Base-by-base conservation (phyloP, 805 yeast genomes). In the Suhomyces pyralidae region DNA sequence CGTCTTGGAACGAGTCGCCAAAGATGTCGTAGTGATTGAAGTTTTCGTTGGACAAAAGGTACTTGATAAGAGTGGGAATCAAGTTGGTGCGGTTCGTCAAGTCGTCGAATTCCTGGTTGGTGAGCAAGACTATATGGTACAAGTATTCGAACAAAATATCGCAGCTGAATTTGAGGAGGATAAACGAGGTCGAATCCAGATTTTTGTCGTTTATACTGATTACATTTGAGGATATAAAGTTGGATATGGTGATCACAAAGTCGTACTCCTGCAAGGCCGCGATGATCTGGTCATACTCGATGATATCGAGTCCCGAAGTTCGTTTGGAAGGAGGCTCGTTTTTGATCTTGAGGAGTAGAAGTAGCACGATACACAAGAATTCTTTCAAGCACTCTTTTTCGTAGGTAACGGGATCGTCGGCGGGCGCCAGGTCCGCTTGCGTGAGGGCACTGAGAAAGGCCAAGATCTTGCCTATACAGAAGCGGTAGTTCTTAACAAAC, bases 241-340 rank as follows among this genome's bases (percentile, higher is more conserved):
- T 59, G 20, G 71, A 63, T 3, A 72, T 58, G 7, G 70, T 60
- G 58, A 80, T 79, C 51, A 80, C 72, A 59, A 77, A 84, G 50
- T 84, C 87, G 58, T 86, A 70, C 56, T 85, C 87, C 51, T 74
- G 78, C 50, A 86, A 67, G 0, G 89, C 77, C 8, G 52, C 47
- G 32, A 60, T 65, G 12, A 72, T 52, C 6, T 54, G 59, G 7
- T 48, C 49, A 1, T 55, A 48, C 15, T 59, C 61, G 8, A 64
- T 55, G 6, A 54, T 26, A 14, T 60, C 58, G 9, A 66, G 51
- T 3, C 56, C 44, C 9, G 55, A 57, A 19, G 42, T 17, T 12
- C 12, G 9, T 14, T 46, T 46, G 15, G 38, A 20, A 1, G 51
- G 25, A 47, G 57, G 60, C 25, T 58, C 59, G 45, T 67, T 69